Base-by-base conservation (phyloP, 345 rosid species). In the Conringia planisiliqua region DNA sequence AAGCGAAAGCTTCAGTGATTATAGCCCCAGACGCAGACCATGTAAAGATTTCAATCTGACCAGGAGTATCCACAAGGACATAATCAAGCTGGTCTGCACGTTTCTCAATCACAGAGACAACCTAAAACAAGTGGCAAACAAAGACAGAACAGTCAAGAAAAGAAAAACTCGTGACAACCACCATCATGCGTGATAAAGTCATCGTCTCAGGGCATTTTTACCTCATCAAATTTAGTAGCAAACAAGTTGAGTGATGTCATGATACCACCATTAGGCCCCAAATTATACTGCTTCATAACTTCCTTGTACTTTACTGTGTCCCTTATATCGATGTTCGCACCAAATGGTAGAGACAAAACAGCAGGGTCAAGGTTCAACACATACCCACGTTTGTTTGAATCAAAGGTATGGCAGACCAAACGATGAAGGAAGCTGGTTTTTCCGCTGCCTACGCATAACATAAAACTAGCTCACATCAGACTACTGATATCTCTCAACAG, bases 1-100 rank as follows among this genome's bases (percentile, higher is more conserved):
- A 90, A 44, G 97, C 97, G 51, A 88, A 90, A 50, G 97, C 85
- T 85, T 90, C 97, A 39, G 97, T 90, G 64, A 90, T 90, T 35
- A 90, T 88, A 73, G 97, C 97, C 40, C 97, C 97, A 29, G 97
- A 90, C 68, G 97, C 97, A 75, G 97, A 90, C 97, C 97, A 90
- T 24, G 97, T 90, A 40, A 90, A 88, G 72, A 90, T 90, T 82
- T 90, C 97, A 79, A 88, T 90, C 78, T 90, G 97, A 64, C 97
- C 94, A 76, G 97, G 97, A 52, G 97, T 90, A 71, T 90, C 97
- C 78, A 87, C 97, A 39, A 90, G 82, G 66, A 90, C 94, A 79
- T 88, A 90, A 76, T 90, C 96, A 81, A 90, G 91, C 78, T 90
- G 90, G 74, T 88, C 87, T 48, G 94, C 97, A 56, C 97, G 85